Base-by-base conservation (phyloP, 768 basidiomycete species). In the Amanita muscaria region DNA sequence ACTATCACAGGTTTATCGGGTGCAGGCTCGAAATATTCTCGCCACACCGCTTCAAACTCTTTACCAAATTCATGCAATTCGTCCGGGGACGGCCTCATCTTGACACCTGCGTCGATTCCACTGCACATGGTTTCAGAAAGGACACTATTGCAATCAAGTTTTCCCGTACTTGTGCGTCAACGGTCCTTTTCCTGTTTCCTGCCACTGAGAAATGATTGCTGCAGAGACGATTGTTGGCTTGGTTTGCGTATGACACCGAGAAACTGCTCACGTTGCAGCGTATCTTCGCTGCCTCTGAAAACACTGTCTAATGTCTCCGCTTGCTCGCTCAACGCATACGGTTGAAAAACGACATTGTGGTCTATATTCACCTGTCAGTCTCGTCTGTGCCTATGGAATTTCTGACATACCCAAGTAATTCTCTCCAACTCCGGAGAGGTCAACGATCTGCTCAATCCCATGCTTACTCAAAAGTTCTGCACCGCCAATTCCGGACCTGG, bases 1-100 rank as follows among this genome's bases (percentile, higher is more conserved):
- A 68, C 62, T 47, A 73, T 52, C 3, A 76, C 70, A 8, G 78
- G 69, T 52, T 80, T 81, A 53, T 82, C 81, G 0, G 73, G 71
- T 2, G 64, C 66, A 21, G 64, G 59, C 19, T 59, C 69, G 32
- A 74, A 81, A 55, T 71, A 75, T 10, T 59, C 55, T 5, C 68
- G 58, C 80, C 79, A 80, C 32, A 67, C 59, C 18, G 61, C 38
- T 21, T 64, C 54, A 52, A 81, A 82, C 4, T 56, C 65, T 6
- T 73, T 65, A 8, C 72, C 72, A 27, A 82, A 59, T n/a, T 64
- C 64, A 38, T 68, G 61, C 18, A 79, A 62, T 32, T 82, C 80
- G 4, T 64, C 61, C 3, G 52, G 51, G 12, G 58, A 68, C 3
- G 80, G 80, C 19, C 81, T 66, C 11, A 79, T 52, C 52, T 78